A percentile compares a stretch with the other conserved stretches of the same genome.
phyloP scores from a whole-genome alignment of 164 flowering plant species.

The Tinospora cordifolia region DNA sequence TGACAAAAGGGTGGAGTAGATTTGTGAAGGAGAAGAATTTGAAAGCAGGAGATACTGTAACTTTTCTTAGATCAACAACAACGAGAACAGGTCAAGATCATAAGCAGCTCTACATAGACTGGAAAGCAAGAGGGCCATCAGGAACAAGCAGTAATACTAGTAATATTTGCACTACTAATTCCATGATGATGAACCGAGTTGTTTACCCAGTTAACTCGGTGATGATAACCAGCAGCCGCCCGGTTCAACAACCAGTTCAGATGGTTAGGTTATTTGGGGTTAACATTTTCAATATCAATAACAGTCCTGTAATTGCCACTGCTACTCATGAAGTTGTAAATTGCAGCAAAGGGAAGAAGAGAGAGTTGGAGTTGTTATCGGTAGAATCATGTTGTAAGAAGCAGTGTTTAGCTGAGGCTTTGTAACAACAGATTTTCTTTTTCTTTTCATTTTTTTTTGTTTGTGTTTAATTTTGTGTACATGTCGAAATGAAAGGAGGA shows the following conservation, averaged over 20 bases:
- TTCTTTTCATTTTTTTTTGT: conserved; percentile 9
- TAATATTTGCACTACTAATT: no score
- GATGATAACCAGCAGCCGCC: background rate
- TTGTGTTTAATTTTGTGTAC: conserved; percentile 17
- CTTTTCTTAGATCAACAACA: conserved; percentile 50
- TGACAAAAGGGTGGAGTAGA: conserved; percentile 90
- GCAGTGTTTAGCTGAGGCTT: conserved; percentile 42
- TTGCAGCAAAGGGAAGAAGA: conserved; percentile 35
- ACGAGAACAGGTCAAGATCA: conserved; percentile 35
- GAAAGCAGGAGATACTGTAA: conserved; percentile 65
- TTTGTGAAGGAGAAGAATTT: conserved; percentile 84
- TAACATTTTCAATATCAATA: conserved; percentile 40
- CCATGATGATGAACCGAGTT: conserved; percentile 6
- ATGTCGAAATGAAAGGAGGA: conserved; percentile 15
- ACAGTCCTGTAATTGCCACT: no score
- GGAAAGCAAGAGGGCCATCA: conserved; percentile 33
- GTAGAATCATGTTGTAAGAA: conserved; percentile 44
- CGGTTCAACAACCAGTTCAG: conserved; percentile 44
- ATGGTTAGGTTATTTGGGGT: conserved; percentile 75
- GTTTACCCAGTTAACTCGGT: conserved; percentile 3
- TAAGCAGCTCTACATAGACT: conserved; percentile 62
- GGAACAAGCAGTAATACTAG: background rate
- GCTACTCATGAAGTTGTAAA: conserved; percentile 13
- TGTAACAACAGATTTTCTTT: conserved; percentile 23
- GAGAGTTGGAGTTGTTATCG: conserved; percentile 40